Evolutionary conservation across 176 grass and related monocot species (phyloP).

Genomic region (Oryza australiensis): DNA sequence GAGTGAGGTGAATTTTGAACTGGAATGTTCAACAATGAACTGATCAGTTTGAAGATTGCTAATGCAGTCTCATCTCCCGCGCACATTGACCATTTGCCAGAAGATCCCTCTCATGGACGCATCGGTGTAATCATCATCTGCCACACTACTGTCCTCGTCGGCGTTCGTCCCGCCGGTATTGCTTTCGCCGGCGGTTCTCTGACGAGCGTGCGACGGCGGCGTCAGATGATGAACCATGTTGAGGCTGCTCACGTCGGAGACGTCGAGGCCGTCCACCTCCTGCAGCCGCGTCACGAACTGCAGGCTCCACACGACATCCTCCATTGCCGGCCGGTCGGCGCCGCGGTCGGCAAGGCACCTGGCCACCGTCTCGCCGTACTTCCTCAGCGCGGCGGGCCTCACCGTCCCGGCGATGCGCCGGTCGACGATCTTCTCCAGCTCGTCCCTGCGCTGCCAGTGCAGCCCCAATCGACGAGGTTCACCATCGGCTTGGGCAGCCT

Average conservation of each 20-base stretch:
- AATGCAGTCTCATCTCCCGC: not conserved
- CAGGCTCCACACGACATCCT: constrained; percentile 56
- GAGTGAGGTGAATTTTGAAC: not conserved
- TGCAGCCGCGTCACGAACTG: constrained; percentile 47
- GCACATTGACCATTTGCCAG: constrained; percentile 44
- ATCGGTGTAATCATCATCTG: not conserved
- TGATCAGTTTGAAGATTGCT: not conserved
- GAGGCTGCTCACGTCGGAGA: constrained; percentile 42
- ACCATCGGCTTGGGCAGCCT: constrained; percentile 27
- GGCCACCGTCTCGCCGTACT: constrained; percentile 44
- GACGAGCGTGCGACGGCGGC: not conserved
- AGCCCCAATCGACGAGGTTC: constrained; percentile 35
- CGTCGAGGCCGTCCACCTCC: constrained; percentile 11
- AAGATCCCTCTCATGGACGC: constrained; percentile 51
- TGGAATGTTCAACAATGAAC: not conserved
- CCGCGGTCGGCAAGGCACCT: constrained; percentile 35
- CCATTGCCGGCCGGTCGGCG: constrained; percentile 39
- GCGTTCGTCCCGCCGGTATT: not conserved
- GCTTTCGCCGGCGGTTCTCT: not conserved
- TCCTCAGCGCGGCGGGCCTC: constrained; percentile 19
- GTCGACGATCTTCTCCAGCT: constrained; percentile 43
- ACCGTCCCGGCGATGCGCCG: constrained; percentile 21
- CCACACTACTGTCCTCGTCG: not conserved
- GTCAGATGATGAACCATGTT: constrained; percentile 5
- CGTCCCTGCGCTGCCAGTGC: constrained; percentile 37